These are phyloP conservation scores for Phytopythium oedochilum DNA, from an alignment of 352 stramenopile species.

Conservation along the genomic window DNA sequence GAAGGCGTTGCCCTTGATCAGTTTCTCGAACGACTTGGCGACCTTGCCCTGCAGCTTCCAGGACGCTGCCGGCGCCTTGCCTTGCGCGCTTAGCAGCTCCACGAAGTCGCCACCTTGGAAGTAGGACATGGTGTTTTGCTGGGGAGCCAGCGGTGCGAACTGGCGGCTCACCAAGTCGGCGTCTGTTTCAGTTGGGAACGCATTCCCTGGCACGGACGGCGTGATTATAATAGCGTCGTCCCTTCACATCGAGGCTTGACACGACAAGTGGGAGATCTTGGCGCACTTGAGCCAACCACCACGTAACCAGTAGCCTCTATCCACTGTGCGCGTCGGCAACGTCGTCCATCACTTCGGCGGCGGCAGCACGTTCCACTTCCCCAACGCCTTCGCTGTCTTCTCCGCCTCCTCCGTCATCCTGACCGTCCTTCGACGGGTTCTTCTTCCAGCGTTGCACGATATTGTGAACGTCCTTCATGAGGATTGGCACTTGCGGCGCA, in stretches of 20 bases:
- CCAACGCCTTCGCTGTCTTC: neutral
- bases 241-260: neutral
- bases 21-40: slow-evolving; percentile 75
- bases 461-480: slow-evolving; percentile 85
- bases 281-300: neutral
- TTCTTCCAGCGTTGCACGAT: slow-evolving; percentile 69
- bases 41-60: slow-evolving; percentile 82
- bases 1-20: slow-evolving; percentile 73
- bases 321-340: no score
- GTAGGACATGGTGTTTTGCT: no score
- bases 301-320: neutral
- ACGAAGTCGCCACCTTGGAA: slow-evolving; percentile 81
- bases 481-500: slow-evolving; percentile 35
- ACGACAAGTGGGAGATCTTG: neutral
- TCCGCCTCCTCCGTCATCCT: neutral
- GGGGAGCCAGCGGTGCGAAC: neutral
- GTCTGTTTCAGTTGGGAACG: neutral
- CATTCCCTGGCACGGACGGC: neutral
- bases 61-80: slow-evolving; percentile 53
- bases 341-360: neutral
- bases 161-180: neutral
- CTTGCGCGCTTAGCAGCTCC: slow-evolving; percentile 76
- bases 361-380: neutral
- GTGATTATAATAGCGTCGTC: neutral
- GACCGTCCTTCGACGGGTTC: slow-evolving; percentile 12